These are phyloP conservation scores for Theobroma cacao DNA, from an alignment of 345 rosid species.

Conservation along the genomic window DNA sequence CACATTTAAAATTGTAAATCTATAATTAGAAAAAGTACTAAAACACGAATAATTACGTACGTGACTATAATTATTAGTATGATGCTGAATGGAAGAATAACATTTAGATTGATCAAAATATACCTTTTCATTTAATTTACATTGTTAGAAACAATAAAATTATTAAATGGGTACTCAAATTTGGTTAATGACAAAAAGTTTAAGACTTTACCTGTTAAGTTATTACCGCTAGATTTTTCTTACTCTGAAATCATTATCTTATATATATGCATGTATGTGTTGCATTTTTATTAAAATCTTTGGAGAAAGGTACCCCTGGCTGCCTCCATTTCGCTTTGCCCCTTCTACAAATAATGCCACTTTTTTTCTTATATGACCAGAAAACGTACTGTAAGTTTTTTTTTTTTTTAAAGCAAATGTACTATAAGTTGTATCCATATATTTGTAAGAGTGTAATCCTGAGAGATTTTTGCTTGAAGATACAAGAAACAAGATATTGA, in stretches of 20 bases:
- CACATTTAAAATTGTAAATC: no score
- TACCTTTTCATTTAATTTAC: no score
- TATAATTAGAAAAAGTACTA: no score
- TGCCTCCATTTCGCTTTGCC: not conserved
- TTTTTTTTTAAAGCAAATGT: no score
- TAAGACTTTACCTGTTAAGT: not conserved
- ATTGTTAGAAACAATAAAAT: no score
- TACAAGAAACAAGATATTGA: not conserved
- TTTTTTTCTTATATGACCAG: not conserved
- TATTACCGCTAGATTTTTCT: no score
- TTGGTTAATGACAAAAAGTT: no score
- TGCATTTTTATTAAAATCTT: not conserved
- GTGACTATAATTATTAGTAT: no score
- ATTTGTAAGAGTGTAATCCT: not conserved
- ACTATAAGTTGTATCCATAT: not conserved
- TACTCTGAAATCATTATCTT: not conserved
- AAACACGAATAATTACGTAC: no score
- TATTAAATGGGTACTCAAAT: not conserved
- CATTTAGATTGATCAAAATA: no score
- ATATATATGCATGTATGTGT: not conserved
- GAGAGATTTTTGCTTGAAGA: not conserved
- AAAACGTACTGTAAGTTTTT: not conserved
- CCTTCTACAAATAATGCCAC: not conserved
- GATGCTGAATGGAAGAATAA: no score
- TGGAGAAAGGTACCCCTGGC: not conserved